Percentiles rank a stretch among this genome's conserved stretches.
phyloP scores from a whole-genome alignment of 2,329 filamentous ascomycete genomes.

The Decorospora gaudefroyi region DNA sequence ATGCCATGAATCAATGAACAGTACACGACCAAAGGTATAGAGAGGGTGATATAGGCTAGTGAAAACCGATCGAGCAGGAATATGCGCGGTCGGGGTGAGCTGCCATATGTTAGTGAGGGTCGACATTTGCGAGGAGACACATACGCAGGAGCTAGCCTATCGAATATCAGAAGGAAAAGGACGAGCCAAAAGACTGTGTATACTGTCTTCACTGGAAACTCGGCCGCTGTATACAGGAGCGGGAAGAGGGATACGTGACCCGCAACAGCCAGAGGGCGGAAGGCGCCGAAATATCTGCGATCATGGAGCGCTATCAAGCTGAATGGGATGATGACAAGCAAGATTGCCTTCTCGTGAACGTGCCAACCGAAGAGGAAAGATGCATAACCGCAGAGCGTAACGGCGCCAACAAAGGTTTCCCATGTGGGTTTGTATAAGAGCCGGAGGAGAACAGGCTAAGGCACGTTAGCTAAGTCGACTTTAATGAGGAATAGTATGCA shows the following conservation, averaged over 20 bases:
- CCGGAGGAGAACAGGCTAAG: slow-evolving; percentile 66
- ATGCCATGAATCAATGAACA: slow-evolving; percentile 81
- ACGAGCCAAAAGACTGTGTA: slow-evolving; percentile 94
- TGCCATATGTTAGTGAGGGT: slow-evolving; percentile 31
- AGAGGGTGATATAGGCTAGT: slow-evolving; percentile 83
- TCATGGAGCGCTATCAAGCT: slow-evolving; percentile 89
- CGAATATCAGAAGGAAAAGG: slow-evolving; percentile 82
- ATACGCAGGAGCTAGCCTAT: slow-evolving; percentile 79
- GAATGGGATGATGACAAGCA: slow-evolving; percentile 93
- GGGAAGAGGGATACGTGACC: slow-evolving; percentile 96
- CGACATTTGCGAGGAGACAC: slow-evolving; percentile 27
- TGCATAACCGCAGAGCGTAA: slow-evolving; percentile 92
- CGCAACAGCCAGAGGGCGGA: slow-evolving; percentile 86
- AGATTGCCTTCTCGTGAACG: slow-evolving; percentile 95
- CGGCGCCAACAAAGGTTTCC: slow-evolving; percentile 85
- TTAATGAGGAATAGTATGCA: slow-evolving; percentile 26
- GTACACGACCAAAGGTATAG: slow-evolving; percentile 87
- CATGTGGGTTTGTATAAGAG: slow-evolving; percentile 80
- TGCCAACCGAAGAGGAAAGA: slow-evolving; percentile 99
- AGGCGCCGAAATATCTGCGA: slow-evolving; percentile 86
- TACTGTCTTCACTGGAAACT: slow-evolving; percentile 90
- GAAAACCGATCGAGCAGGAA: slow-evolving; percentile 92
- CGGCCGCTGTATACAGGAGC: slow-evolving; percentile 84
- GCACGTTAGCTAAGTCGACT: slow-evolving; percentile 13
- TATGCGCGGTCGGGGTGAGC: slow-evolving; percentile 74